Evolutionary conservation across 2,329 filamentous ascomycete genomes (phyloP).

Genomic region (Aspergillus novofumigatus): DNA sequence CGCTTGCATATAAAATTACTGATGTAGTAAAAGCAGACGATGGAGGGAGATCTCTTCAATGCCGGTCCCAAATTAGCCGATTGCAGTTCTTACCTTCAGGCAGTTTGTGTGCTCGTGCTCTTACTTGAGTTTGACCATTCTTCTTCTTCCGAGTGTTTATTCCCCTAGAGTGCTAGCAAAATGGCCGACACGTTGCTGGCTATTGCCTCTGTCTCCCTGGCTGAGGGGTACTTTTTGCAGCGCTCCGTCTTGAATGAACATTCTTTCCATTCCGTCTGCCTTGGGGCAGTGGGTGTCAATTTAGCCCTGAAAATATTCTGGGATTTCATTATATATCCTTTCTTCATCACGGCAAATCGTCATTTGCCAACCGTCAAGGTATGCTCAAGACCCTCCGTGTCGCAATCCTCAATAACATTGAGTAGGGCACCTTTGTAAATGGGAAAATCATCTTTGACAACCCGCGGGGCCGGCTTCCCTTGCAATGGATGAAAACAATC

Average conservation of each 20-base stretch:
- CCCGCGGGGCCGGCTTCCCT: constrained; percentile 27
- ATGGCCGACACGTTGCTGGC: constrained; percentile 1
- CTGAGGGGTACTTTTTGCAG: constrained; percentile 28
- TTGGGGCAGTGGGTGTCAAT: constrained; percentile 23
- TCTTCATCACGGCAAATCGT: constrained; percentile 48
- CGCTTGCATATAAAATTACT: neutral
- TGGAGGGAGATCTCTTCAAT: neutral
- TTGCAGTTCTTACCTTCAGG: neutral
- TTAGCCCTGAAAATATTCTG: constrained; percentile 30
- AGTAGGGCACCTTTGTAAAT: constrained; percentile 24
- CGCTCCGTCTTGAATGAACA: constrained; percentile 21
- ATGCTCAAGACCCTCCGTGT: constrained; percentile 3
- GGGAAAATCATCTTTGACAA: constrained; percentile 29
- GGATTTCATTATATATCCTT: constrained; percentile 46
- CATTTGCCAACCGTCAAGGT: constrained; percentile 47
- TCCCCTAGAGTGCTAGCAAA: neutral
- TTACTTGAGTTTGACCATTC: neutral
- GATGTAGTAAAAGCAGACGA: neutral
- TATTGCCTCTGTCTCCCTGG: constrained; percentile 19
- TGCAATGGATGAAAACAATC: constrained; percentile 49
- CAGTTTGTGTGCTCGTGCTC: neutral
- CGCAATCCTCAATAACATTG: neutral
- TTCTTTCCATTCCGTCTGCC: constrained; percentile 20
- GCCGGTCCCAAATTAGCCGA: neutral
- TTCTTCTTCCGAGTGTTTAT: neutral